Percentiles rank a stretch among this genome's conserved stretches.
These are phyloP conservation scores for Candida golubevii DNA, from an alignment of 805 yeast genomes.

Conservation along the genomic window DNA sequence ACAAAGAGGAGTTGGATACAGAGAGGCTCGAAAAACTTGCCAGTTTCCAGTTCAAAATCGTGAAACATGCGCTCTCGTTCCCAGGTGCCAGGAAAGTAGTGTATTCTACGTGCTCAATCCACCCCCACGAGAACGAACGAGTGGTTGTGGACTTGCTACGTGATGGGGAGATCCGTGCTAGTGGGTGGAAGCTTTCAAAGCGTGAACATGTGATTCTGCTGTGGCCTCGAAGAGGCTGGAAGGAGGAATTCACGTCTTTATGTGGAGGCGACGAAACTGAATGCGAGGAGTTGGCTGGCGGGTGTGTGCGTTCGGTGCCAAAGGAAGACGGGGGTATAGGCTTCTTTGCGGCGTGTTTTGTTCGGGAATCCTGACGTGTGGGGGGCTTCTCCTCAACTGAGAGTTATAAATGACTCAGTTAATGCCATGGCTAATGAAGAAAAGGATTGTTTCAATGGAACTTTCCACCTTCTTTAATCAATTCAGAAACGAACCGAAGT, in stretches of 20 bases:
- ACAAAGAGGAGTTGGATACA: slow-evolving; percentile 37
- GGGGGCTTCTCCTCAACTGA: too few species aligned
- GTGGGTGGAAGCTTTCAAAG: slow-evolving; percentile 72
- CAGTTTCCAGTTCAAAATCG: slow-evolving; percentile 81
- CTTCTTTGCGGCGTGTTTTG: slow-evolving; percentile 91
- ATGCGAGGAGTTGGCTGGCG: slow-evolving; percentile 56
- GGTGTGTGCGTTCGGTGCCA: slow-evolving; percentile 83
- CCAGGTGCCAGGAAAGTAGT: slow-evolving; percentile 76
- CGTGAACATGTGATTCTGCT: slow-evolving; percentile 64
- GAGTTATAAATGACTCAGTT: too few species aligned
- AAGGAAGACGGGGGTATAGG: slow-evolving; percentile 98
- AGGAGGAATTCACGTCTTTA: slow-evolving; percentile 55
- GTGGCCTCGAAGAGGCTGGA: slow-evolving; percentile 86
- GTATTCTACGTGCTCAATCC: slow-evolving; percentile 93
- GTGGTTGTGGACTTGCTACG: slow-evolving; percentile 77
- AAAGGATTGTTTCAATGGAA: too few species aligned
- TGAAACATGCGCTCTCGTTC: slow-evolving; percentile 81
- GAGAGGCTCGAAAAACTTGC: slow-evolving; percentile 70
- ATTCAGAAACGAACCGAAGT: too few species aligned
- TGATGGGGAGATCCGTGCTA: slow-evolving; percentile 56
- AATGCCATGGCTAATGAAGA: too few species aligned
- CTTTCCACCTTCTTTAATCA: too few species aligned
- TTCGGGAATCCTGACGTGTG: slow-evolving; percentile 23
- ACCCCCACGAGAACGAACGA: slow-evolving; percentile 88
- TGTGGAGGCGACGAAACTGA: slow-evolving; percentile 42